Evolutionary conservation across 345 rosid genomes (phyloP).

Genomic region (Euclidium syriacum): DNA sequence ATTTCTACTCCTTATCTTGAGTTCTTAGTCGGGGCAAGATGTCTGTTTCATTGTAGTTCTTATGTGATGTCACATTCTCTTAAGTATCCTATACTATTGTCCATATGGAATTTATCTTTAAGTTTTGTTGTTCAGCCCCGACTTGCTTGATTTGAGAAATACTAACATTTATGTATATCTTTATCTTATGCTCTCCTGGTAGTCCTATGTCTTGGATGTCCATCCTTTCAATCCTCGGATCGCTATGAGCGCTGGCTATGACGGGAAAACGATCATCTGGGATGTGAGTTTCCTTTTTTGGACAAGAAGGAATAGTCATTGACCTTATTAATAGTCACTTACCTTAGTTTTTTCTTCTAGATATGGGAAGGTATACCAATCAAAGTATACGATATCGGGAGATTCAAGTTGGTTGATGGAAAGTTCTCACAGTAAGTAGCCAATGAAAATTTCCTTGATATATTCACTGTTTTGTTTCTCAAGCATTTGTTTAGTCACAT

Average conservation of each 20-base stretch:
- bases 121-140: neutral
- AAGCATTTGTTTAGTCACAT: constrained; percentile 9
- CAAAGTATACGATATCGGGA: constrained; percentile 77
- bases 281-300: constrained; percentile 70
- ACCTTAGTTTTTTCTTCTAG: constrained; percentile 40
- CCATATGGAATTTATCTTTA: constrained; percentile 6
- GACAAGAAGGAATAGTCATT: neutral
- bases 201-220: constrained; percentile 99
- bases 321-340: constrained; percentile 16
- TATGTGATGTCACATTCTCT: constrained; percentile 13
- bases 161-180: constrained; percentile 1
- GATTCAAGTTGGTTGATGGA: constrained; percentile 94
- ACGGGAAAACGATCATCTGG: constrained; percentile 95
- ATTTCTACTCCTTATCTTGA: constrained; percentile 16
- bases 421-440: constrained; percentile 97
- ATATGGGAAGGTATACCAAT: constrained; percentile 98
- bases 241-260: constrained; percentile 99
- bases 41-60: constrained; percentile 4
- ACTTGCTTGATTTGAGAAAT: neutral
- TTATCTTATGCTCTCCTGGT: constrained; percentile 29
- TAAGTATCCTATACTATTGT: neutral
- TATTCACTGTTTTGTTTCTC: constrained; percentile 3
- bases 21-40: constrained; percentile 17
- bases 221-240: constrained; percentile 98
- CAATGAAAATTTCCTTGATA: neutral